Conservation (phyloP, 768 basidiomycete genomes). For the Suillus hirtellus region DNA sequence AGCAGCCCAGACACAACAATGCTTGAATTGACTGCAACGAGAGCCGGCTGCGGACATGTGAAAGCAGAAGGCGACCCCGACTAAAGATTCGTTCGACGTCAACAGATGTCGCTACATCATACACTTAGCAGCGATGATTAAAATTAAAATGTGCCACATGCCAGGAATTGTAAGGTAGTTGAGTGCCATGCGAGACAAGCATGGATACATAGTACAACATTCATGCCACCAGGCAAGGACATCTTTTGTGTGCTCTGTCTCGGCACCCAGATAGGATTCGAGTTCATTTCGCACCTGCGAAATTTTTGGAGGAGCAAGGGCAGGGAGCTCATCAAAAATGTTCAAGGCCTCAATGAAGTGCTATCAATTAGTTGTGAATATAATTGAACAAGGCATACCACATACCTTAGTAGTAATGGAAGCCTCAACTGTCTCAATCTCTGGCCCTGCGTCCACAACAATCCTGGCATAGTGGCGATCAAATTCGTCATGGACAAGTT, state of each 20-base stretch:
- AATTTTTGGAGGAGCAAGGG: neutral
- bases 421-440: neutral
- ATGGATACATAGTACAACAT: constrained; percentile 22
- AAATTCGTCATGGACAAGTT: constrained; percentile 23
- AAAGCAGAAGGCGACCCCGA: constrained; percentile 20
- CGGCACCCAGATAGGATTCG: constrained; percentile 30
- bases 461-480: constrained; percentile 7
- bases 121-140: constrained; percentile 10
- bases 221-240: constrained; percentile 35
- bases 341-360: neutral
- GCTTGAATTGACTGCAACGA: constrained; percentile 21
- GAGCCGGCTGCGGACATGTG: constrained; percentile 27
- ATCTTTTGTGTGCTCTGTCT: constrained; percentile 26
- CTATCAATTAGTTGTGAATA: neutral
- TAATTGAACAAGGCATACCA: neutral
- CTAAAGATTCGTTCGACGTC: constrained; percentile 13
- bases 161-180: constrained; percentile 35
- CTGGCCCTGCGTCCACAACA: neutral
- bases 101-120: constrained; percentile 13
- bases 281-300: constrained; percentile 21
- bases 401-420: neutral
- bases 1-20: constrained; percentile 17
- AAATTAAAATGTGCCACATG: constrained; percentile 21
- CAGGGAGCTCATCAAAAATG: neutral
- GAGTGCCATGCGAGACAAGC: constrained; percentile 34